These are phyloP conservation scores for Viola pubescens DNA, from an alignment of 441 rosid species.

Conservation along the genomic window DNA sequence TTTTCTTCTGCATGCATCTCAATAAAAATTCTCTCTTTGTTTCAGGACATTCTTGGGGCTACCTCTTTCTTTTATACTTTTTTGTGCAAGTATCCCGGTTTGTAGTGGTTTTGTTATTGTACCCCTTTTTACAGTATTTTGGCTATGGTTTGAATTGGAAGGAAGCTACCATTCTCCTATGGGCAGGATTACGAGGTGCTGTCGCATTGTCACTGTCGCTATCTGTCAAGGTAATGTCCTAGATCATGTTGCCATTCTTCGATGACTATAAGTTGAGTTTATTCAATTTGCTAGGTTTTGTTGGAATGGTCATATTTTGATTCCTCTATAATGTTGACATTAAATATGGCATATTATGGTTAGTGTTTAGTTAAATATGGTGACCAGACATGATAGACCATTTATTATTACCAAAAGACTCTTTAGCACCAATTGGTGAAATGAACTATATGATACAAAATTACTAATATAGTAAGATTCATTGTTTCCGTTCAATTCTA, in stretches of 20 bases:
- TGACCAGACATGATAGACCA: background rate
- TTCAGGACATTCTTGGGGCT: conserved; percentile 73
- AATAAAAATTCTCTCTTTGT: conserved; percentile 13
- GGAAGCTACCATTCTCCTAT: conserved; percentile 70
- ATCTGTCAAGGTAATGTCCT: conserved; percentile 87
- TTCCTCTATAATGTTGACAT: too few relatives aligned
- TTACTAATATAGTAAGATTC: too few relatives aligned
- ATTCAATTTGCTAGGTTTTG: background rate
- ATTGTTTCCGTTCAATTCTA: conserved; percentile 7
- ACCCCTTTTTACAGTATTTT: too few relatives aligned
- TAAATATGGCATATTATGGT: conserved; percentile 40
- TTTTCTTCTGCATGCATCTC: background rate
- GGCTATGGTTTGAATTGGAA: conserved; percentile 95
- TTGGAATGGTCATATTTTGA: conserved; percentile 11
- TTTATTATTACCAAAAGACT: background rate
- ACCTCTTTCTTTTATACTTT: conserved; percentile 61
- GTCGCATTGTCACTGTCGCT: conserved; percentile 85
- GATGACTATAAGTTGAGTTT: background rate
- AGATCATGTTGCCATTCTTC: too few relatives aligned
- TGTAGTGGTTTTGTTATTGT: conserved; percentile 59
- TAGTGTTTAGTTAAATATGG: background rate
- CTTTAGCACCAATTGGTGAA: too few relatives aligned
- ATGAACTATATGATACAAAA: too few relatives aligned
- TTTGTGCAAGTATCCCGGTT: conserved; percentile 63
- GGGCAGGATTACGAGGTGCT: conserved; percentile 96